A percentile compares a stretch with the other conserved stretches of the same genome.
Evolutionary conservation across 2,329 filamentous ascomycete genomes (phyloP).

Genomic region (Arthrocladium fulminans): DNA sequence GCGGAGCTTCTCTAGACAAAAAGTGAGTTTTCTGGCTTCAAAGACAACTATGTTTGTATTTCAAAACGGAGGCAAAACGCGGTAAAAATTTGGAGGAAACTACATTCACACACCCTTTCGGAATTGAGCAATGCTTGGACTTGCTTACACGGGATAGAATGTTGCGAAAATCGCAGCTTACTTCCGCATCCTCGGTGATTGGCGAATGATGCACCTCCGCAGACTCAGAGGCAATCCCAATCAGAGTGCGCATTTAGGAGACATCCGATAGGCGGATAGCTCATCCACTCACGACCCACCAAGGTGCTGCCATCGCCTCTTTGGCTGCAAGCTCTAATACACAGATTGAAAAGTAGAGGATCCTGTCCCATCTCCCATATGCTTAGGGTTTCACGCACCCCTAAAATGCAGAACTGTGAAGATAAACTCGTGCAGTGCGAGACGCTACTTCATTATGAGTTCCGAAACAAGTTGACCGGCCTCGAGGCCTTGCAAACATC

Average conservation of each 20-base stretch:
- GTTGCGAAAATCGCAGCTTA: conserved; percentile 2
- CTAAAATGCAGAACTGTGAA: not conserved
- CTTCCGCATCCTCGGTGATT: conserved; percentile 1
- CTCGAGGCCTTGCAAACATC: conserved; percentile 10
- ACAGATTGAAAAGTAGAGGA: not conserved
- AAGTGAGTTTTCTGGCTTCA: not conserved
- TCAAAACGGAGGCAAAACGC: not conserved
- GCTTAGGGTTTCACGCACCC: not conserved
- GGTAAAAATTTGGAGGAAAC: not conserved
- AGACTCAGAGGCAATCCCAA: not conserved
- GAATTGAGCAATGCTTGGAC: not conserved
- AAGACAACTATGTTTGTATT: not conserved
- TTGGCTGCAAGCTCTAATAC: not conserved
- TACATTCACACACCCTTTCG: not conserved
- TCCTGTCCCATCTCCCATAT: not conserved
- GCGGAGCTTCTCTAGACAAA: not conserved
- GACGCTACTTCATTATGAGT: not conserved
- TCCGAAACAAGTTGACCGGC: conserved; percentile 2
- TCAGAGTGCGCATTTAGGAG: not conserved
- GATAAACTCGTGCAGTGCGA: conserved; percentile 3
- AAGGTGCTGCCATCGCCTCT: no score
- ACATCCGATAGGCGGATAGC: no score
- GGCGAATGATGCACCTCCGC: not conserved
- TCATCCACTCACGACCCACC: not conserved
- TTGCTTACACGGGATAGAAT: not conserved